phyloP scores from a whole-genome alignment of 1,284 basidiomycete species.

The Apiotrichum gracile region DNA sequence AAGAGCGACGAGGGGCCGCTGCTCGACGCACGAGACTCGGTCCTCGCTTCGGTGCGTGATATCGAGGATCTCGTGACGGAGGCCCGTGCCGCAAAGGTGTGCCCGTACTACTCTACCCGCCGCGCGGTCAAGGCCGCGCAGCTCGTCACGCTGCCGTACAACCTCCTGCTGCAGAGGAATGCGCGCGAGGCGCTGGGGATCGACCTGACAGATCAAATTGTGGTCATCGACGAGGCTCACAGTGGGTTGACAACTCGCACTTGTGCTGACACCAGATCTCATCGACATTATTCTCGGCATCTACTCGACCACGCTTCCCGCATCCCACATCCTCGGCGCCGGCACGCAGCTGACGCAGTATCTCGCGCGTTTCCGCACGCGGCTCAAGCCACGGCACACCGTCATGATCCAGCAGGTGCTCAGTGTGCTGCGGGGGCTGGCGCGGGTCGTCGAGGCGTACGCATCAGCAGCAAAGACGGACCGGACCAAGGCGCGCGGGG shows the following conservation, averaged over 20 bases:
- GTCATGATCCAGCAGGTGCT: constrained; percentile 1
- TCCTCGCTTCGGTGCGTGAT: constrained; percentile 80
- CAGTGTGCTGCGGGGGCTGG: constrained; percentile 53
- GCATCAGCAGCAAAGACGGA: constrained; percentile 46
- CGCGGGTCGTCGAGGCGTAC: constrained; percentile 54
- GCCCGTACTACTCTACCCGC: constrained; percentile 90
- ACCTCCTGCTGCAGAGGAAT: constrained; percentile 76
- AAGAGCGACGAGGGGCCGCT: constrained; percentile 65
- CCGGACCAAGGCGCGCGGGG: constrained; percentile 28
- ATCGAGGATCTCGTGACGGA: constrained; percentile 83
- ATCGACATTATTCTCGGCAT: constrained; percentile 82
- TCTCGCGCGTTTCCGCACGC: constrained; percentile 54
- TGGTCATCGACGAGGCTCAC: constrained; percentile 95
- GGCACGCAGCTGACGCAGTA: background rate
- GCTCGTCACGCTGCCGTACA: constrained; percentile 88
- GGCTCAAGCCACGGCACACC: background rate
- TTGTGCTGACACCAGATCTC: constrained; percentile 54
- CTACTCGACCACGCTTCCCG: constrained; percentile 65
- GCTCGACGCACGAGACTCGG: constrained; percentile 82
- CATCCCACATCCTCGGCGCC: background rate
- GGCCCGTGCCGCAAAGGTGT: constrained; percentile 64
- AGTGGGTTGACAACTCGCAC: constrained; percentile 54
- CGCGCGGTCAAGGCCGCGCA: constrained; percentile 83
- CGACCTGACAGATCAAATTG: constrained; percentile 71
- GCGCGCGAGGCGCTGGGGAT: constrained; percentile 84